Percentiles rank a stretch among this genome's conserved stretches.
Conservation (phyloP, 305 asterid genomes). For the Fraxinus nigra region DNA sequence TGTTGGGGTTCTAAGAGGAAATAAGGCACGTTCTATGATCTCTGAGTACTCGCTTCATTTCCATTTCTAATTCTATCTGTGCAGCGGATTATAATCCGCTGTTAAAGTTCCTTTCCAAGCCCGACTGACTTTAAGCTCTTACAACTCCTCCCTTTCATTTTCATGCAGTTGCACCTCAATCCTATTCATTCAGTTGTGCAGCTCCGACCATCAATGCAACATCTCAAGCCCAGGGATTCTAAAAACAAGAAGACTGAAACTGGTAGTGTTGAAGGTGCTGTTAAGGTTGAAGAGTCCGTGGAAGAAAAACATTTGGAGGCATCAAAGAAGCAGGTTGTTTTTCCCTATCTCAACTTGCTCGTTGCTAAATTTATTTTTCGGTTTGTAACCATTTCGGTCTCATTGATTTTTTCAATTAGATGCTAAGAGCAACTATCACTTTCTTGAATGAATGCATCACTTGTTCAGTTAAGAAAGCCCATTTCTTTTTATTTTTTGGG, state of each 20-base stretch:
- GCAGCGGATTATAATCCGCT: conserved; percentile 7
- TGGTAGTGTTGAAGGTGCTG: conserved; percentile 34
- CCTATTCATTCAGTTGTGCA: conserved; percentile 83
- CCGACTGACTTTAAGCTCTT: conserved; percentile 9
- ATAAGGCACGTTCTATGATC: conserved; percentile 55
- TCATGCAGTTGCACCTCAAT: conserved; percentile 80
- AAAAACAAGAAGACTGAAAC: conserved; percentile 35
- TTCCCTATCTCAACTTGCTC: conserved; percentile 13
- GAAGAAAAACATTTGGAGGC: conserved; percentile 42
- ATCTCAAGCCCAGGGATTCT: conserved; percentile 38
- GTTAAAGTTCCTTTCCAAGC: conserved; percentile 10
- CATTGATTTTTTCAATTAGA: neutral
- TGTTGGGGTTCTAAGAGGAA: conserved; percentile 69
- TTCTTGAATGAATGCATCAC: conserved; percentile 1
- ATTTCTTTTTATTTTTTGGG: neutral
- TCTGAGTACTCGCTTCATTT: conserved; percentile 10
- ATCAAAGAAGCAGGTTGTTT: conserved; percentile 58
- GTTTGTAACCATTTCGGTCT: neutral
- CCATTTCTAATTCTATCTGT: conserved; percentile 14
- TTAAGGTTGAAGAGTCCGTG: conserved; percentile 42
- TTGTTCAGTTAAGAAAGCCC: conserved; percentile 3
- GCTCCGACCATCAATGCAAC: conserved; percentile 75
- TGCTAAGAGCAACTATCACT: neutral
- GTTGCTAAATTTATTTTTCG: conserved; percentile 3
- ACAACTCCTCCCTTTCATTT: conserved; percentile 18